Conservation (phyloP, 352 stramenopile species). For the Phytophthora multivora region DNA sequence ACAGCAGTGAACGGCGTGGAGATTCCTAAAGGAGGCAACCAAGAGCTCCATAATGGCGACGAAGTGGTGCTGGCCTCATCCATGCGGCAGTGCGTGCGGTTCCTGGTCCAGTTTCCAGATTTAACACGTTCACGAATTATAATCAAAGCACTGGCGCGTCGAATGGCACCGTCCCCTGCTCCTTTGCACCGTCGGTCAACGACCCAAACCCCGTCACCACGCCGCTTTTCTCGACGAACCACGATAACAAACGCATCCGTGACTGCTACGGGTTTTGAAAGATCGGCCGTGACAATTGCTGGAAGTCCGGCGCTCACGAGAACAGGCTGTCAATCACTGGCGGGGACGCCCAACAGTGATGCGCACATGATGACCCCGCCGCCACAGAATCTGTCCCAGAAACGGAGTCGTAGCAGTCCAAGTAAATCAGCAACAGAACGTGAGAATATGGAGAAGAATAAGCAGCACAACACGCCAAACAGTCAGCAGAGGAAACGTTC, state of each 20-base stretch:
- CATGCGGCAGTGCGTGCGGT: slow-evolving; percentile 64
- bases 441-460: slow-evolving; percentile 28
- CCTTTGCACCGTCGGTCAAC: slow-evolving; percentile 10
- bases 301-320: slow-evolving; percentile 24
- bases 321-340: slow-evolving; percentile 16
- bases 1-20: slow-evolving; percentile 79
- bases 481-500: slow-evolving; percentile 48
- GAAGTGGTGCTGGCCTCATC: slow-evolving; percentile 69
- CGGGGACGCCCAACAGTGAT: slow-evolving; percentile 14
- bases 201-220: slow-evolving; percentile 1
- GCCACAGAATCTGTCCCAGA: slow-evolving; percentile 28
- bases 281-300: slow-evolving; percentile 17
- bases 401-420: slow-evolving; percentile 33
- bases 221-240: slow-evolving; percentile 26
- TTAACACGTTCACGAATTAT: slow-evolving; percentile 44
- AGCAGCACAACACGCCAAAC: slow-evolving; percentile 23
- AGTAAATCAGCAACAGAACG: slow-evolving; percentile 13
- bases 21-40: slow-evolving; percentile 50
- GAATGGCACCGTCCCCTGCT: slow-evolving; percentile 3
- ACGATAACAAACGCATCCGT: slow-evolving; percentile 15
- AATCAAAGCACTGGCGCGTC: slow-evolving; percentile 37
- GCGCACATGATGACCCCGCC: slow-evolving; percentile 15
- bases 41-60: slow-evolving; percentile 71
- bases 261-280: slow-evolving; percentile 15
- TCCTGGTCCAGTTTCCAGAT: slow-evolving; percentile 57